Conservation (phyloP, 441 rosid species). For the Populus hybrid region DNA sequence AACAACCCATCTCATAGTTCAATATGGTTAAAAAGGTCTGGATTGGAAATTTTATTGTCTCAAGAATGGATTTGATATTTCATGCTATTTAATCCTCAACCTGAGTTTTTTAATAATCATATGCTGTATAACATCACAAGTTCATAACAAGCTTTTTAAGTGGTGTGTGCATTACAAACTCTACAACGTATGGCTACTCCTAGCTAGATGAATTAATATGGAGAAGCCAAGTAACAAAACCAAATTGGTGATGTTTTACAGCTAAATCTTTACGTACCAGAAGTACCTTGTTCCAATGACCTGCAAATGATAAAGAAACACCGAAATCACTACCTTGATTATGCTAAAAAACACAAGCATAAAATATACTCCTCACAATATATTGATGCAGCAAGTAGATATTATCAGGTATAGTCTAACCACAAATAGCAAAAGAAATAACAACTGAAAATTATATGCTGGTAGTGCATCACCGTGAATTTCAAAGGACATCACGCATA, state of each 20-base stretch:
- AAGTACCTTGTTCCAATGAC: constrained; percentile 60
- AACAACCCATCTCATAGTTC: neutral
- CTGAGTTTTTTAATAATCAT: neutral
- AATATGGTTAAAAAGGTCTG: neutral
- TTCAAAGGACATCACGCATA: neutral
- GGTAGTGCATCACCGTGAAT: neutral
- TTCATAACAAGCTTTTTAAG: neutral
- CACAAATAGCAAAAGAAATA: neutral
- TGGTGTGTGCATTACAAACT: neutral
- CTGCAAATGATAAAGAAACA: constrained; percentile 44
- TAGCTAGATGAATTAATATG: neutral
- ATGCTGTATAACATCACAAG: neutral
- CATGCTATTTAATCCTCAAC: neutral
- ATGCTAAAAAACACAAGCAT: constrained; percentile 8
- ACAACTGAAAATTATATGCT: neutral
- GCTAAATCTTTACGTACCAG: constrained; percentile 44
- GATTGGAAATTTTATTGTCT: neutral
- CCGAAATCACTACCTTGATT: constrained; percentile 17
- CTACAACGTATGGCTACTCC: neutral
- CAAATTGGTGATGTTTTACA: neutral
- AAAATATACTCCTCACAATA: neutral
- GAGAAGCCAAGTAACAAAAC: neutral
- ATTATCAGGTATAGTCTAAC: neutral
- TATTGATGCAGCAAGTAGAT: neutral
- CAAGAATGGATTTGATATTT: neutral